Percentiles rank a stretch among this genome's conserved stretches.
Evolutionary conservation across 2,329 filamentous ascomycete genomes (phyloP).

Genomic region (Alternaria hordeiaustralica): DNA sequence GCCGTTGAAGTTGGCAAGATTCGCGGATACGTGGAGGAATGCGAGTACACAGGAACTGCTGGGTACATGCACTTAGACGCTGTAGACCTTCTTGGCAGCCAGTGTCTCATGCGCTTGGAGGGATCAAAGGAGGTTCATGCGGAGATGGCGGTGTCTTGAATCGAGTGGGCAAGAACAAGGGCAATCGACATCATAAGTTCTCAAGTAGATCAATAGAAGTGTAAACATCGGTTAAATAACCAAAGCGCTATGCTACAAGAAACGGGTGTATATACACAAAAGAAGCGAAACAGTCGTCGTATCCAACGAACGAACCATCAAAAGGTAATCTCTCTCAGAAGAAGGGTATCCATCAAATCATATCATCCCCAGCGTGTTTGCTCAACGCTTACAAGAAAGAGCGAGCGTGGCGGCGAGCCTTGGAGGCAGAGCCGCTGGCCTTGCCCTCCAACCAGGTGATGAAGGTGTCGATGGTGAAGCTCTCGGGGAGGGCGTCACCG

Average conservation of each 20-base stretch:
- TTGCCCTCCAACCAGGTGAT: conserved; percentile 43
- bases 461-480: conserved; percentile 45
- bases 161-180: neutral
- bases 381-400: conserved; percentile 21
- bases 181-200: neutral
- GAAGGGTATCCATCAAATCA: conserved; percentile 3
- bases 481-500: conserved; percentile 28
- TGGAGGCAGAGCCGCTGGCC: conserved; percentile 23
- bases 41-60: neutral
- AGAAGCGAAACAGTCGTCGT: conserved; percentile 20
- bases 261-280: conserved; percentile 23
- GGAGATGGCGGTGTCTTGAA: too few relatives aligned
- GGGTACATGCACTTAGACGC: neutral
- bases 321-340: neutral
- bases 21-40: too few relatives aligned
- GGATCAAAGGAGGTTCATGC: too few relatives aligned
- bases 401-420: conserved; percentile 39
- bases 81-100: neutral
- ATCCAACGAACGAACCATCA: conserved; percentile 15
- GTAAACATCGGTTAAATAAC: neutral
- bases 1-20: neutral
- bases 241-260: conserved; percentile 21
- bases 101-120: too few relatives aligned
- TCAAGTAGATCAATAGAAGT: neutral
- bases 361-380: neutral